phyloP scores from a whole-genome alignment of 257 asterid genomes.

The Solanum etuberosum region DNA sequence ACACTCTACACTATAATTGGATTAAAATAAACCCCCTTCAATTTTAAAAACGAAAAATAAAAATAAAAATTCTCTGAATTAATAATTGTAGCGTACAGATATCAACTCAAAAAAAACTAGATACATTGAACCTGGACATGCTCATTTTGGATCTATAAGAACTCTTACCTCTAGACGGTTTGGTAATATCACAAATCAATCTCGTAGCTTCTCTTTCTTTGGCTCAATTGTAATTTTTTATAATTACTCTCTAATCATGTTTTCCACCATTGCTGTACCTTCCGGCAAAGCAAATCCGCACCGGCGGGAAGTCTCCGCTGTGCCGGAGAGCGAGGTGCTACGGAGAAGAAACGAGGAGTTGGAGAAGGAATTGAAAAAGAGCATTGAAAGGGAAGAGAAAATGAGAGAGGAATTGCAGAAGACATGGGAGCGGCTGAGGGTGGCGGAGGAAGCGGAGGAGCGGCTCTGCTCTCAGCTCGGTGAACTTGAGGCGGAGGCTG shows the following conservation, averaged over 20 bases:
- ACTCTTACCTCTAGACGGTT: neutral
- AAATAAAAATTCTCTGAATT: too few relatives aligned
- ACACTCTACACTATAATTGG: neutral
- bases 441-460: slow-evolving; percentile 93
- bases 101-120: neutral
- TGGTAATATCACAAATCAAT: neutral
- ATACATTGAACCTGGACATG: neutral
- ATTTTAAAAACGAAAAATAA: accelerated
- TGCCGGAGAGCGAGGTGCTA: slow-evolving; percentile 22
- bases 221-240: neutral
- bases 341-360: slow-evolving; percentile 60
- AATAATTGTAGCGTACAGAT: neutral
- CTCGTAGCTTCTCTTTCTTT: neutral
- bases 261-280: slow-evolving; percentile 28
- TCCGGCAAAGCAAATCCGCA: neutral
- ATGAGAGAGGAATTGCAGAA: slow-evolving; percentile 36
- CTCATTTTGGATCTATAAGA: neutral
- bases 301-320: neutral
- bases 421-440: slow-evolving; percentile 35
- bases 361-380: slow-evolving; percentile 46
- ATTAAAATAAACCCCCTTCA: neutral
- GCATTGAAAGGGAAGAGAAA: slow-evolving; percentile 50
- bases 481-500: slow-evolving; percentile 79
- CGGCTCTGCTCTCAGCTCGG: slow-evolving; percentile 73
- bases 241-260: slow-evolving; percentile 13